Conservation (phyloP, 768 basidiomycete genomes). For the Gelatoporia subvermispora region DNA sequence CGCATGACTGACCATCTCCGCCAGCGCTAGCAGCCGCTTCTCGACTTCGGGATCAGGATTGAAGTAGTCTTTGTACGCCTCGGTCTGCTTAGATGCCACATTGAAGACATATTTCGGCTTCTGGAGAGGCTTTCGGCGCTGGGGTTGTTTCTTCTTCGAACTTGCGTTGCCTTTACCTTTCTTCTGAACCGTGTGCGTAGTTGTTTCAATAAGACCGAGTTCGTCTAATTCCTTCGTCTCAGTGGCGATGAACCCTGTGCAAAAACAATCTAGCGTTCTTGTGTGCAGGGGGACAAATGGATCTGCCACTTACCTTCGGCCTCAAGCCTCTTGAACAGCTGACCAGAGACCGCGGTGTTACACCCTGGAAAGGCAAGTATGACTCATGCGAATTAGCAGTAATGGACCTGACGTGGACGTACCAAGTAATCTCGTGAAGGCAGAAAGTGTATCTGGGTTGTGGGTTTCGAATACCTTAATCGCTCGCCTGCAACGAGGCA, state of each 20-base stretch:
- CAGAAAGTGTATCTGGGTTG: conserved; percentile 34
- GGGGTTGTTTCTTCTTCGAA: conserved; percentile 38
- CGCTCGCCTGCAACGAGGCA: conserved; percentile 43
- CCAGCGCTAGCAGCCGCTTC: conserved; percentile 54
- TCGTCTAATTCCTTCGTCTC: conserved; percentile 45
- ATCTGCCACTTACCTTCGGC: conserved; percentile 52
- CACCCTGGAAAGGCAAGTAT: no score
- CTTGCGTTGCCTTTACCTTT: conserved; percentile 28
- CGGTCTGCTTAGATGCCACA: conserved; percentile 35
- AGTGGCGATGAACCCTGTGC: conserved; percentile 55
- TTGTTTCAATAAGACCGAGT: conserved; percentile 42
- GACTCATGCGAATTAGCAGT: neutral
- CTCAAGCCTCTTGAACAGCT: conserved; percentile 66
- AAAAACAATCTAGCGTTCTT: neutral
- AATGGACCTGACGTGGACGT: conserved; percentile 16
- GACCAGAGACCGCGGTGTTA: conserved; percentile 48
- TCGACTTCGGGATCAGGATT: conserved; percentile 55
- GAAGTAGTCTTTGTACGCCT: conserved; percentile 65
- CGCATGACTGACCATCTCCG: conserved; percentile 42
- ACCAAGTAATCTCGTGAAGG: conserved; percentile 64
- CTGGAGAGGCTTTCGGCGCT: conserved; percentile 45
- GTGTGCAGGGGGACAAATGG: neutral
- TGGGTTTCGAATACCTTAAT: conserved; percentile 62
- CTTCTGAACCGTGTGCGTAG: conserved; percentile 32
- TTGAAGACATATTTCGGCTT: conserved; percentile 59